These are phyloP conservation scores for Rosa rugosa DNA, from an alignment of 306 rosid species.

Conservation along the genomic window DNA sequence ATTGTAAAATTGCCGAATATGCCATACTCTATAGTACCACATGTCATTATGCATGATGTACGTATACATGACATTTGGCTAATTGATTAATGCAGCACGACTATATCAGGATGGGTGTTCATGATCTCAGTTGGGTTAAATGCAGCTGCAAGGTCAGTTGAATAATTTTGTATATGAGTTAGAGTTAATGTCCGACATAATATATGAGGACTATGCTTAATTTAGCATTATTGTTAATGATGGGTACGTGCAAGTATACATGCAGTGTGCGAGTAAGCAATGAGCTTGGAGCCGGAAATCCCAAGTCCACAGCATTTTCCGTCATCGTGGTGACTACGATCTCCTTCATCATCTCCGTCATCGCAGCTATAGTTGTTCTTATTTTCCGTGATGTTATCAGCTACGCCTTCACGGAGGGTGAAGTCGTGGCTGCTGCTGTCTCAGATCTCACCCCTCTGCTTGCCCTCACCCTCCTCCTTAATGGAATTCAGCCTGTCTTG, in stretches of 20 bases:
- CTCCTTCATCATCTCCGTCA: conserved; percentile 54
- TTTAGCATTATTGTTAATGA: not conserved
- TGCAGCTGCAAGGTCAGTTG: conserved; percentile 72
- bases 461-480: conserved; percentile 59
- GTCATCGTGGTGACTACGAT: conserved; percentile 52
- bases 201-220: not conserved
- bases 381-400: conserved; percentile 52
- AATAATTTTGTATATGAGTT: not conserved
- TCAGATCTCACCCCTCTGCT: conserved; percentile 79
- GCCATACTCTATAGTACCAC: not conserved
- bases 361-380: conserved; percentile 45
- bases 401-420: conserved; percentile 72
- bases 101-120: conserved; percentile 65
- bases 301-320: conserved; percentile 70
- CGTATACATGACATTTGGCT: not conserved
- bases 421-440: conserved; percentile 74
- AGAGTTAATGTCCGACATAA: not conserved
- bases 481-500: conserved; percentile 80
- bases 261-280: conserved; percentile 85
- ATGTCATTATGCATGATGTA: not conserved
- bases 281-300: conserved; percentile 73
- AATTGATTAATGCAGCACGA: conserved; percentile 45
- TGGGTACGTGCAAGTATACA: not conserved
- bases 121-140: conserved; percentile 86
- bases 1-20: too few relatives aligned